Base-by-base conservation (phyloP, 352 stramenopile genomes). In the Globisporangium spinosum region DNA sequence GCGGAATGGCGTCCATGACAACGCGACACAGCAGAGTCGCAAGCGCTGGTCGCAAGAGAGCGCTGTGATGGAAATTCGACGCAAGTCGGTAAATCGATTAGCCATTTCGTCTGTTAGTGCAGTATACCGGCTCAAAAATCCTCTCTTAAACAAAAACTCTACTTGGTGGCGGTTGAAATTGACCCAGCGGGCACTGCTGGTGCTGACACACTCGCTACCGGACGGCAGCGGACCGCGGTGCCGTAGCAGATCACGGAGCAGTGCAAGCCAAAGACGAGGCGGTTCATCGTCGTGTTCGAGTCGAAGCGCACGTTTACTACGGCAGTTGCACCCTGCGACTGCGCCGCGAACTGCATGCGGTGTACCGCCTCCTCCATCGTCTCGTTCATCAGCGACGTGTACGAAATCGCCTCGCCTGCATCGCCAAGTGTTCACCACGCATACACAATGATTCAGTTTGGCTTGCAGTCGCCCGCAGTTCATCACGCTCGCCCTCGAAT, bases 251-350 rank as follows among this genome's bases (percentile, higher is more conserved):
- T 82, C 15, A 91, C 81, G 2, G 83, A 90, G 72, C 84, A 93
- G 71, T 94, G 86, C 67, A 94, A 77, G 10, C 86, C 86, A 58
- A 94, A 94, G 51, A 94, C 82, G 56, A 94, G 79, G 49, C 86
- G 84, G 58, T 94, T 94, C 86, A 94, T 94, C 13, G 86, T 92
- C 72, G 82, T 91, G 72, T 90, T 94, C 49, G 84, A 89, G 71
- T 93, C 84, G 68, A 94, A 93, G 55, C 85, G 85, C 63, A 91
- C 85, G 55, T 89, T 91, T 59, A 94, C 77, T 32, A 94, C 74
- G 12, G 84, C 81, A 27, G 86, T 93, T n/a, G 86, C 86, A 0
- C 86, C 86, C 35, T 89, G 79, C 27, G 82, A 87, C 76, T 89
- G 61, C 32, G 86, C 86, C 0, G 86, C 86, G 55, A 74, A 91